These are phyloP conservation scores for Saccharata proteae DNA, from an alignment of 2,329 filamentous ascomycete species.

Conservation along the genomic window DNA sequence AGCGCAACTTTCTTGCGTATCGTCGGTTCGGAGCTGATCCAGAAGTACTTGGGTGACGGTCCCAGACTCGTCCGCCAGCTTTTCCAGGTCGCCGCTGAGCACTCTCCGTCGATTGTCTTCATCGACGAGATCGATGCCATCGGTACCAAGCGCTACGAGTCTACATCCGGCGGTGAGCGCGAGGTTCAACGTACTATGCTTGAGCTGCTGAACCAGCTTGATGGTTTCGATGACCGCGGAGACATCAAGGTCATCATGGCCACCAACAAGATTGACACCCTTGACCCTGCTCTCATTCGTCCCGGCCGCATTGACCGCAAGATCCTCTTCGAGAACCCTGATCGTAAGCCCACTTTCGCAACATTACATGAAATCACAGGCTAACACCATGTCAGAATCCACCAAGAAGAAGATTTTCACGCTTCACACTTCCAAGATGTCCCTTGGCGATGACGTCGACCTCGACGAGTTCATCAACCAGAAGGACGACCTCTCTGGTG, in stretches of 20 bases:
- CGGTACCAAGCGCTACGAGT: constrained; percentile 97
- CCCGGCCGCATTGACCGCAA: constrained; percentile 97
- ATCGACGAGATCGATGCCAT: constrained; percentile 99
- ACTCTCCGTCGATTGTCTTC: constrained; percentile 94
- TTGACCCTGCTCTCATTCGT: constrained; percentile 91
- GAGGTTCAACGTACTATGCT: constrained; percentile 98
- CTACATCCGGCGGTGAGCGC: constrained; percentile 88
- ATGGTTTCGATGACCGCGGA: constrained; percentile 96
- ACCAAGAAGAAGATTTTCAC: constrained; percentile 98
- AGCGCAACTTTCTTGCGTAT: constrained; percentile 96
- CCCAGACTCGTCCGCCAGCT: constrained; percentile 90
- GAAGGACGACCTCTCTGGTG: constrained; percentile 94
- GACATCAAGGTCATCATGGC: constrained; percentile 99
- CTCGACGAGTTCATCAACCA: constrained; percentile 97
- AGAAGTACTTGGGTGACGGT: constrained; percentile 96
- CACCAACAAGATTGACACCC: constrained; percentile 98
- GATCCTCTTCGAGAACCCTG: constrained; percentile 68
- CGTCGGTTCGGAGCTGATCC: constrained; percentile 91
- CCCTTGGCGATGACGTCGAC: constrained; percentile 88
- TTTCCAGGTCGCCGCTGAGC: constrained; percentile 91
- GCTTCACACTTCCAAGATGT: constrained; percentile 98
- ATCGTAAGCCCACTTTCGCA: constrained; percentile 37
- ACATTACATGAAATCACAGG: neutral
- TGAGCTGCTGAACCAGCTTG: constrained; percentile 93
- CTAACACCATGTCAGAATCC: constrained; percentile 64